A percentile compares a stretch with the other conserved stretches of the same genome.
Conservation (phyloP, 2,329 filamentous ascomycete genomes). For the Colletotrichum falcatum region DNA sequence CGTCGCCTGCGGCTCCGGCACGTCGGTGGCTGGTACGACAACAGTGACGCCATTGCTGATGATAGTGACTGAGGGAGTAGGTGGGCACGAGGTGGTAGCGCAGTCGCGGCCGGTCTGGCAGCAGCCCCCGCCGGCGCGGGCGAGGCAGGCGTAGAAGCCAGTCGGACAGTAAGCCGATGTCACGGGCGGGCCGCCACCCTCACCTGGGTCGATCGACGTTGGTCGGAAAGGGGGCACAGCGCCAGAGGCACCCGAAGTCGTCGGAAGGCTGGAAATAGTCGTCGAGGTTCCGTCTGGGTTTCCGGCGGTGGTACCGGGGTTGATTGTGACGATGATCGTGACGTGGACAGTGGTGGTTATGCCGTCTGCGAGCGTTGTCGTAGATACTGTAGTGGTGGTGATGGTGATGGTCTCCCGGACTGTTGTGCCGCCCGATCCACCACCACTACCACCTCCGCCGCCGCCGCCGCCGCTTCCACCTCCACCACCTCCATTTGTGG, state of each 20-base stretch:
- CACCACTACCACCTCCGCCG: conserved; percentile 4
- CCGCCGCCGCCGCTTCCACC: conserved; percentile 12
- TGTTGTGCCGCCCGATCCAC: conserved; percentile 45
- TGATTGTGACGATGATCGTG: conserved; percentile 55
- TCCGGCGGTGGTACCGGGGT: conserved; percentile 48
- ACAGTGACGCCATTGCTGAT: conserved; percentile 77
- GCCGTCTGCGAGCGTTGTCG: conserved; percentile 47
- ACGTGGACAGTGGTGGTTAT: conserved; percentile 56
- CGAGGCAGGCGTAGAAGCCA: conserved; percentile 91
- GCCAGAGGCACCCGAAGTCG: conserved; percentile 52
- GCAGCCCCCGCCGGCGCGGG: conserved; percentile 84
- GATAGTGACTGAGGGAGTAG: conserved; percentile 70
- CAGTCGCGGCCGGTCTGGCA: conserved; percentile 91
- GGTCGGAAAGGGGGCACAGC: conserved; percentile 62
- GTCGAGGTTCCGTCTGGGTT: conserved; percentile 52
- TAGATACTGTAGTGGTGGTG: conserved; percentile 44
- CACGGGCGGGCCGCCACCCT: conserved; percentile 33
- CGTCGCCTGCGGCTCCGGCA: conserved; percentile 55
- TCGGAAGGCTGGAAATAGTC: conserved; percentile 52
- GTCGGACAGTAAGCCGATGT: conserved; percentile 74
- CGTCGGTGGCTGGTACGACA: conserved; percentile 68
- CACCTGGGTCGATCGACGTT: conserved; percentile 53
- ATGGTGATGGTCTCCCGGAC: conserved; percentile 55
- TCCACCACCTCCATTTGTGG: conserved; percentile 21
- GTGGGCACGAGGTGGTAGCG: conserved; percentile 81